phyloP scores from a whole-genome alignment of 345 rosid species.

The Kandelia obovata region DNA sequence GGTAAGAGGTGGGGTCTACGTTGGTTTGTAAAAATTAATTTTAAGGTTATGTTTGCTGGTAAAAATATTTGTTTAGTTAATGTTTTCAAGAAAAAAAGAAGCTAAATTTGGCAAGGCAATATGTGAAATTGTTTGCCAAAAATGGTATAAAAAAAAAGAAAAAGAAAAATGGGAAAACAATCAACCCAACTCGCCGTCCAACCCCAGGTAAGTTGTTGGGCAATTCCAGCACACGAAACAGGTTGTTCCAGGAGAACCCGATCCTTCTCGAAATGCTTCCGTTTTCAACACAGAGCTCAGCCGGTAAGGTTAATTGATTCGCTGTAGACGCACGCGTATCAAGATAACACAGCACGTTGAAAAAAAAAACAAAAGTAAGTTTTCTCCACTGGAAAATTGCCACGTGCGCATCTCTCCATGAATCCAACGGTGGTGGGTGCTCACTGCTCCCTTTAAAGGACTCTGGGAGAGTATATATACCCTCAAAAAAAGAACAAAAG shows the following conservation, averaged over 20 bases:
- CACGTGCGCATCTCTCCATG: not conserved
- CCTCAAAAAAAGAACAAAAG: too few species aligned
- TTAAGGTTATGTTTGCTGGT: too few species aligned
- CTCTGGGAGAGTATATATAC: not conserved
- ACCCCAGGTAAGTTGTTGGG: not conserved
- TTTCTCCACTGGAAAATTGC: slow-evolving; percentile 6
- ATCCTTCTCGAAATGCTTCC: slow-evolving; percentile 55
- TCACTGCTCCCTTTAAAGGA: slow-evolving; percentile 4
- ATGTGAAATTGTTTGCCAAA: too few species aligned
- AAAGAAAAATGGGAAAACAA: not conserved
- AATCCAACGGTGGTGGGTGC: slow-evolving; percentile 16
- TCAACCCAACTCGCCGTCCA: not conserved
- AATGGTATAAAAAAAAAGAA: too few species aligned
- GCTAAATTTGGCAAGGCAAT: not conserved
- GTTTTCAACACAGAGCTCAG: slow-evolving; percentile 16
- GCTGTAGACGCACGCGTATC: slow-evolving; percentile 15
- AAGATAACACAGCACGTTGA: slow-evolving; percentile 21
- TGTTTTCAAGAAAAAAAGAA: too few species aligned
- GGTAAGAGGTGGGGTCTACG: not conserved
- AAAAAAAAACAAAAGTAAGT: not conserved
- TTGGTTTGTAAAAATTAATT: not conserved
- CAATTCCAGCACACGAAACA: slow-evolving; percentile 36
- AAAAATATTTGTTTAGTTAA: too few species aligned
- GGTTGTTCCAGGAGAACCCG: slow-evolving; percentile 29
- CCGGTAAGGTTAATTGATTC: slow-evolving; percentile 8